Percentiles rank a stretch among this genome's conserved stretches.
phyloP scores from a whole-genome alignment of 495 filamentous ascomycete species.

The Talaromyces nanjingensis region DNA sequence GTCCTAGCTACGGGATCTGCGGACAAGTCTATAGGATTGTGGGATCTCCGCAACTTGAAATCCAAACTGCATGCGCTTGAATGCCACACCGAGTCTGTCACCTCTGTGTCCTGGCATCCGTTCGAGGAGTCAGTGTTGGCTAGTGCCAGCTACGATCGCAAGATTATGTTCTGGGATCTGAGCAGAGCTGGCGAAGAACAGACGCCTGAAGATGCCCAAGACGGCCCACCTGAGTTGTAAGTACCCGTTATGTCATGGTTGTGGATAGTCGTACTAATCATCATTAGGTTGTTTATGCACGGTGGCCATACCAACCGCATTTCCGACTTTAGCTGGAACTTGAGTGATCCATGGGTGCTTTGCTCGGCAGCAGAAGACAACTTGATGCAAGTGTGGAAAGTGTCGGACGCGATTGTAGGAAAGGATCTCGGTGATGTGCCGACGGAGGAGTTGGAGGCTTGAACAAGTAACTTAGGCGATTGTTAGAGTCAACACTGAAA shows the following conservation, averaged over 20 bases:
- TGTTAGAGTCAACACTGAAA: not conserved
- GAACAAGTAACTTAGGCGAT: slow-evolving; percentile 9
- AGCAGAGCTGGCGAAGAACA: slow-evolving; percentile 90
- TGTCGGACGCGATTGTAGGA: slow-evolving; percentile 82
- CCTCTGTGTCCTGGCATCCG: slow-evolving; percentile 89
- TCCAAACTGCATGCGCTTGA: slow-evolving; percentile 79
- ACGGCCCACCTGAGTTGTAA: slow-evolving; percentile 92
- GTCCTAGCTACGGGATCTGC: slow-evolving; percentile 87
- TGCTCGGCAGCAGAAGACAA: slow-evolving; percentile 96
- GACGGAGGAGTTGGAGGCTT: slow-evolving; percentile 67
- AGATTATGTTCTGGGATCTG: slow-evolving; percentile 95
- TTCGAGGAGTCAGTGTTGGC: slow-evolving; percentile 80
- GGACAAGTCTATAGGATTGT: slow-evolving; percentile 89
- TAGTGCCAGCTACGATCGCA: slow-evolving; percentile 83
- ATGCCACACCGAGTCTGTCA: slow-evolving; percentile 81
- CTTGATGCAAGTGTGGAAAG: slow-evolving; percentile 91
- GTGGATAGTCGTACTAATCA: not conserved
- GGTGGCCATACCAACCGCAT: slow-evolving; percentile 96
- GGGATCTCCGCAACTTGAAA: slow-evolving; percentile 87
- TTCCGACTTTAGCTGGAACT: slow-evolving; percentile 95
- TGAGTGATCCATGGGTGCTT: slow-evolving; percentile 91
- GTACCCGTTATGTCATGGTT: slow-evolving; percentile 21
- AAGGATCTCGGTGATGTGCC: slow-evolving; percentile 73
- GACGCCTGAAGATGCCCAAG: slow-evolving; percentile 88
- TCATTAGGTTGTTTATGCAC: slow-evolving; percentile 85